Conservation (phyloP, 306 rosid genomes). For the Luffa acutangula region DNA sequence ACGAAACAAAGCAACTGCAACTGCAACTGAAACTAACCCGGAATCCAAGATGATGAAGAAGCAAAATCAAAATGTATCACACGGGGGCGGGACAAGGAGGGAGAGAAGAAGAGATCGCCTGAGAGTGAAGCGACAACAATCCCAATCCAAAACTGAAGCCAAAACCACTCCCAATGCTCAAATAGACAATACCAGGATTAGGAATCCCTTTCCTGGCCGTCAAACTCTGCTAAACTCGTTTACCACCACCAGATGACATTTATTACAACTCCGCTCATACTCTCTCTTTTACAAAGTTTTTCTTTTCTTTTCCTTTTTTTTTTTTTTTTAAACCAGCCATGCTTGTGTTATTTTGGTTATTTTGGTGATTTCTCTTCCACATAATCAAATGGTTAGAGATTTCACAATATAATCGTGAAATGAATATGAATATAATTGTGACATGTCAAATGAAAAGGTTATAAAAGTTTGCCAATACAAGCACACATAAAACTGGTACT, state of each 20-base stretch:
- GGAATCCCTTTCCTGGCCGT: slow-evolving; percentile 1
- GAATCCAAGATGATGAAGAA: neutral
- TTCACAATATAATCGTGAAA: too few species aligned
- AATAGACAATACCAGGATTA: neutral
- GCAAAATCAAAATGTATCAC: neutral
- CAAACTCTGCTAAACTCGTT: neutral
- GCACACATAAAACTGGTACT: too few species aligned
- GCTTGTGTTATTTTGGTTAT: too few species aligned
- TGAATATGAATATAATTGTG: too few species aligned
- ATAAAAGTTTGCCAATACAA: too few species aligned
- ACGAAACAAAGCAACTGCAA: slow-evolving; percentile 5
- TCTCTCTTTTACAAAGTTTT: too few species aligned
- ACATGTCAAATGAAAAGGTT: too few species aligned
- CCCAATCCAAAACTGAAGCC: neutral
- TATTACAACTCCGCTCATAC: neutral
- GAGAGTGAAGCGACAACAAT: slow-evolving; percentile 10
- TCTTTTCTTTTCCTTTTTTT: too few species aligned
- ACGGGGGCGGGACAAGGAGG: slow-evolving; percentile 6
- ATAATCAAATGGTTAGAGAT: too few species aligned
- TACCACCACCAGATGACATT: neutral
- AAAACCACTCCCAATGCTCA: neutral
- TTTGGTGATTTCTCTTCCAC: too few species aligned
- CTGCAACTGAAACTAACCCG: neutral
- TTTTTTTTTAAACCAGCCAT: too few species aligned
- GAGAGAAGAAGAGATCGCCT: slow-evolving; percentile 21